phyloP scores from a whole-genome alignment of 2,329 filamentous ascomycete genomes.

The Colletotrichum brevisporum region DNA sequence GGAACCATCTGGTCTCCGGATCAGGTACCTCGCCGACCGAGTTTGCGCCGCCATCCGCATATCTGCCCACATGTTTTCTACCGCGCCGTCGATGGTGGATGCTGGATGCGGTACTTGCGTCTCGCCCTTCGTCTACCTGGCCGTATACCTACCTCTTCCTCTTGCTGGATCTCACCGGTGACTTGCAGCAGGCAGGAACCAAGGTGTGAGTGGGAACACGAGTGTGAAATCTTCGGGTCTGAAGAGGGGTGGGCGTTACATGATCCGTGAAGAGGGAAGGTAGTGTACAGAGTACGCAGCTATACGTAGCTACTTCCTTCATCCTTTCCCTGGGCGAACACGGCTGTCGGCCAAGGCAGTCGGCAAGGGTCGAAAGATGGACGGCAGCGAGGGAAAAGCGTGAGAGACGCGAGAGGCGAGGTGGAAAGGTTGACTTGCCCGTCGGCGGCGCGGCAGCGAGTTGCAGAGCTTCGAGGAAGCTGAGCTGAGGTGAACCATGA shows the following conservation, averaged over 20 bases:
- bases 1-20: constrained; percentile 31
- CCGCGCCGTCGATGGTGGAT: too few species aligned
- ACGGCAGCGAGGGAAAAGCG: background rate
- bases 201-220: constrained; percentile 26
- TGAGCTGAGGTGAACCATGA: constrained; percentile 19
- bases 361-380: constrained; percentile 22
- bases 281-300: constrained; percentile 21
- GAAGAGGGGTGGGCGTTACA: constrained; percentile 34
- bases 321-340: background rate
- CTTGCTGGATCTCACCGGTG: constrained; percentile 6
- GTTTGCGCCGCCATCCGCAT: background rate
- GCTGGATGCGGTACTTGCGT: constrained; percentile 30
- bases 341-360: constrained; percentile 40
- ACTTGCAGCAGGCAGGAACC: constrained; percentile 26
- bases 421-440: constrained; percentile 5
- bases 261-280: constrained; percentile 25
- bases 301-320: constrained; percentile 36
- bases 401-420: constrained; percentile 10
- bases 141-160: constrained; percentile 12
- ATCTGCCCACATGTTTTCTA: background rate
- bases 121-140: constrained; percentile 23
- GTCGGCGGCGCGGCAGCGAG: constrained; percentile 24
- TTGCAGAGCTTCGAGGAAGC: constrained; percentile 40
- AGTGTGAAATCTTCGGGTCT: constrained; percentile 11
- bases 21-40: constrained; percentile 27